These are phyloP conservation scores for Penicillium sp. DNA, from an alignment of 2,329 filamentous ascomycete species.

Conservation along the genomic window DNA sequence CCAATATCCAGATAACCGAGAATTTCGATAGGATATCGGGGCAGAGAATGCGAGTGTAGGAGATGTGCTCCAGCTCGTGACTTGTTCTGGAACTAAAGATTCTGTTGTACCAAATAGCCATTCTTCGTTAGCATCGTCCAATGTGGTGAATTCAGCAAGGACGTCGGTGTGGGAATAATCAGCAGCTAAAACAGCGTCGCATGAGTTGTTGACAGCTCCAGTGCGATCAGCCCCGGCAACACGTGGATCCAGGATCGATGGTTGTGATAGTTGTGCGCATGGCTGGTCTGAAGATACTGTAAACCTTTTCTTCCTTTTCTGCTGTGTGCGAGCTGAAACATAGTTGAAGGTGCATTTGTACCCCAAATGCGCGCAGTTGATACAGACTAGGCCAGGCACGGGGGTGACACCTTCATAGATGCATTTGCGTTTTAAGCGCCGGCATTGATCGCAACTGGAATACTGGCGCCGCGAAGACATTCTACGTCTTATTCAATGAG, in stretches of 20 bases:
- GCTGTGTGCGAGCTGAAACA: neutral
- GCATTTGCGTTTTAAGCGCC: constrained; percentile 5
- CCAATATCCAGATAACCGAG: neutral
- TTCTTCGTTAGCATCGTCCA: neutral
- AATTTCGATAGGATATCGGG: neutral
- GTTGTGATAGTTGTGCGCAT: neutral
- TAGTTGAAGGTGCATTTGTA: constrained; percentile 5
- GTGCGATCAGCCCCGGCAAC: too few relatives aligned
- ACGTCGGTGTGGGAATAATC: neutral
- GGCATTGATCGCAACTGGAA: constrained; percentile 4
- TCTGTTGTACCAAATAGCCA: neutral
- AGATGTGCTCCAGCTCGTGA: too few relatives aligned
- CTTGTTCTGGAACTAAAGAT: neutral
- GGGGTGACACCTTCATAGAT: neutral
- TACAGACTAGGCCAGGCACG: neutral
- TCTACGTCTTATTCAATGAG: too few relatives aligned
- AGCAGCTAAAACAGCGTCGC: neutral
- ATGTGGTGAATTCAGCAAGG: neutral
- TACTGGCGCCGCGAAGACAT: neutral
- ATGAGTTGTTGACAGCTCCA: neutral
- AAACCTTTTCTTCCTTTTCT: neutral
- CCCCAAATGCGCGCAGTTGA: neutral
- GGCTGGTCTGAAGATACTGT: neutral
- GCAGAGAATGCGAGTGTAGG: too few relatives aligned
- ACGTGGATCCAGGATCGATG: neutral